Base-by-base conservation (phyloP, 768 basidiomycete species). In the Hemileccinum rubropunctum region DNA sequence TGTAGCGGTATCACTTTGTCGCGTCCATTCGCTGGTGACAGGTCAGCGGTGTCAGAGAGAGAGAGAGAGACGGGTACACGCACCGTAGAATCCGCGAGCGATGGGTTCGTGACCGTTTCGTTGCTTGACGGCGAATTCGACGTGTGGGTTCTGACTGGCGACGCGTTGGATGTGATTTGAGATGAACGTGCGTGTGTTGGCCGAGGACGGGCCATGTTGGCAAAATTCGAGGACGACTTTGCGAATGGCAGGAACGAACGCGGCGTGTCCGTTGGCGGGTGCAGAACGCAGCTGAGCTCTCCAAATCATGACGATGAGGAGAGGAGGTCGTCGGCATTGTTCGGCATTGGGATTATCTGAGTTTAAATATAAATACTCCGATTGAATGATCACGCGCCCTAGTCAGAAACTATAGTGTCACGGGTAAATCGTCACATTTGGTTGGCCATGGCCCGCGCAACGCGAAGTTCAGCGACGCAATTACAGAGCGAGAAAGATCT, bases 141-240 rank as follows among this genome's bases (percentile, higher is more conserved):
- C 86, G 61, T 90, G 86, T 0, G 91, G 89, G 67, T 93, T 83
- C 49, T 77, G 66, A 48, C 74, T 75, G 6, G 92, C 92, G 53
- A 93, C 71, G 14, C 70, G 56, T 60, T 83, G 77, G 48, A 90
- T 73, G 53, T 83, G 74, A 48, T 78, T 81, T 61, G 73, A 67
- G 61, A 95, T 70, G 66, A 80, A 94, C 23, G 74, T 77, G 59
- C 91, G 84, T 7, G 88, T 76, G 61, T 83, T 82, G 39, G 76
- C 69, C 1, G 89, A 91, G 4, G 89, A 84, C 1, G 86, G 81
- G 80, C 86, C 88, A 47, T 79, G 80, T 61, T 94, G 84, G 70
- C 91, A 92, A 68, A 80, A 95, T 69, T 93, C 89, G 65, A 95
- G 81, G 56, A 95, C 90, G 52, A 95, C 75, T 63, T 92, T 94